Percentiles rank a stretch among this genome's conserved stretches.
These are phyloP conservation scores for Populus pruinosa DNA, from an alignment of 345 rosid genomes.

Conservation along the genomic window DNA sequence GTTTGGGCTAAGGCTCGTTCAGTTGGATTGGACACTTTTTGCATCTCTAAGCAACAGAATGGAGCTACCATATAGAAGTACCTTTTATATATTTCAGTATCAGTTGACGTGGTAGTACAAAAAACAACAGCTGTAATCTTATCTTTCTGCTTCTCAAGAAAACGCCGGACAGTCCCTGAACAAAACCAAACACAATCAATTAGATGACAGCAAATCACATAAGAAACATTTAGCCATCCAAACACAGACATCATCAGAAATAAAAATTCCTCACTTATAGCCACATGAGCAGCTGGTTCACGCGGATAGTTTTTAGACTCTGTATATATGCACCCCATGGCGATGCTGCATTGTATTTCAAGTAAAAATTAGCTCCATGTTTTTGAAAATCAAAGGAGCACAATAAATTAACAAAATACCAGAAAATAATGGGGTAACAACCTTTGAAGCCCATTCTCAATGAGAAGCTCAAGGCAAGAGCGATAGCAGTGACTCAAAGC, in stretches of 20 bases:
- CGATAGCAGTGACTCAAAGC: constrained; percentile 98
- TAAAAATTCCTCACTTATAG: constrained; percentile 72
- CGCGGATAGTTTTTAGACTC: constrained; percentile 96
- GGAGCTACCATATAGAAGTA: constrained; percentile 18
- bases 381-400: neutral
- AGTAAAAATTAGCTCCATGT: constrained; percentile 23
- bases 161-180: constrained; percentile 88
- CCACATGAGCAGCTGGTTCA: constrained; percentile 98
- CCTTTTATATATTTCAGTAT: constrained; percentile 97
- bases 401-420: neutral
- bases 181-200: constrained; percentile 17
- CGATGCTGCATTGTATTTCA: constrained; percentile 62
- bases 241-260: constrained; percentile 6
- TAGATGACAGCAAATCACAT: neutral
- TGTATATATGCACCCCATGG: constrained; percentile 88
- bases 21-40: neutral
- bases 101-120: constrained; percentile 73
- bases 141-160: constrained; percentile 90
- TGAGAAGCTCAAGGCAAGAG: constrained; percentile 89
- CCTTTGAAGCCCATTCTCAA: constrained; percentile 87
- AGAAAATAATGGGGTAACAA: constrained; percentile 22
- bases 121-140: constrained; percentile 82
- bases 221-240: neutral
- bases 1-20: neutral
- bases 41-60: constrained; percentile 4